Percentiles rank a stretch among this genome's conserved stretches.
Evolutionary conservation across 1,139 yeast genomes (phyloP).

Genomic region (Scheffersomyces titani): DNA sequence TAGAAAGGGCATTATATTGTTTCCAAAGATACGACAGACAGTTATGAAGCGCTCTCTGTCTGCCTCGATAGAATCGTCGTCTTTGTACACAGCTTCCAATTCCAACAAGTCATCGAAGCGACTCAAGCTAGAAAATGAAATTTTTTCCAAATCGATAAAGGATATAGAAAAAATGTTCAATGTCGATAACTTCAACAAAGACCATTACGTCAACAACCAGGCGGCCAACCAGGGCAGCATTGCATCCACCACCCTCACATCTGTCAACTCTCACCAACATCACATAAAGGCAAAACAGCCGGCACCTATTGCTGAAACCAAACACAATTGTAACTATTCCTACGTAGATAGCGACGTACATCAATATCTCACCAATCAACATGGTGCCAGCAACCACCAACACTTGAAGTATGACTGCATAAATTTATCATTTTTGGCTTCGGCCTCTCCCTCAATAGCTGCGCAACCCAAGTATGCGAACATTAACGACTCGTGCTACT

Average conservation of each 20-base stretch:
- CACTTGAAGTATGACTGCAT: slow-evolving; percentile 27
- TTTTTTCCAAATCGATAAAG: slow-evolving; percentile 29
- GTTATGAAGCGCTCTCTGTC: slow-evolving; percentile 9
- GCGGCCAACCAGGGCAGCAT: neutral
- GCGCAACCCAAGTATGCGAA: neutral
- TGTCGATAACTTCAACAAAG: slow-evolving; percentile 8
- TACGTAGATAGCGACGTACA: neutral
- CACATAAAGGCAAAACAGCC: neutral
- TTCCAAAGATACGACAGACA: neutral
- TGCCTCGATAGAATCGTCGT: slow-evolving; percentile 3
- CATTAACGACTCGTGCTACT: neutral
- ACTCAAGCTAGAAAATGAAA: slow-evolving; percentile 26
- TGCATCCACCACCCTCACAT: neutral
- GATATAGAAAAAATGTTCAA: slow-evolving; percentile 31
- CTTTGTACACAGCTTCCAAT: slow-evolving; percentile 1
- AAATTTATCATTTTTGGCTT: slow-evolving; percentile 21
- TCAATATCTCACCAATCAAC: neutral
- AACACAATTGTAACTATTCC: neutral
- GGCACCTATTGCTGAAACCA: neutral
- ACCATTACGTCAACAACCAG: slow-evolving; percentile 6
- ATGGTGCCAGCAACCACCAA: slow-evolving; percentile 1
- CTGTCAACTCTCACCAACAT: neutral
- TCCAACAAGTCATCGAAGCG: slow-evolving; percentile 24
- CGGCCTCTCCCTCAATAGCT: neutral
- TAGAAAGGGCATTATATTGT: neutral